These are phyloP conservation scores for Clohesyomyces aquaticus DNA, from an alignment of 495 filamentous ascomycete genomes.

Conservation along the genomic window DNA sequence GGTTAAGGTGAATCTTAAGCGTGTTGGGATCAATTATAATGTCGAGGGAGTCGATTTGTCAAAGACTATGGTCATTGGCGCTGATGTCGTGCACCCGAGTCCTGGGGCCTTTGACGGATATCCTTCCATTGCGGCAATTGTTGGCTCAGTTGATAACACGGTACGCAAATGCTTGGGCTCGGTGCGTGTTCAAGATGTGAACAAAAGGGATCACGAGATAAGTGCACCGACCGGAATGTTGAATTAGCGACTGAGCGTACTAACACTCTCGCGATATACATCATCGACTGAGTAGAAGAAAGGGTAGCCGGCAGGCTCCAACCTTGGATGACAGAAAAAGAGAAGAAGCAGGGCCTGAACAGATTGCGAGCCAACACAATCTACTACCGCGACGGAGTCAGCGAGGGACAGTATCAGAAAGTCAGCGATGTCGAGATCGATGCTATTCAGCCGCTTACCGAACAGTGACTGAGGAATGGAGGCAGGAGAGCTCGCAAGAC, in stretches of 20 bases:
- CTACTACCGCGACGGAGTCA: constrained; percentile 25
- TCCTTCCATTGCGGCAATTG: constrained; percentile 21
- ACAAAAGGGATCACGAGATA: constrained; percentile 14
- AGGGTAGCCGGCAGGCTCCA: neutral
- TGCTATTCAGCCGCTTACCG: no score
- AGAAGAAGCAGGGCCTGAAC: no score
- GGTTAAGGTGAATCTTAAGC: no score
- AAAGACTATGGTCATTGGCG: constrained; percentile 15
- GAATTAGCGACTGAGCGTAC: neutral
- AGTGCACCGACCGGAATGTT: neutral
- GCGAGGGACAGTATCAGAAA: constrained; percentile 10
- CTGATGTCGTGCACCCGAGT: constrained; percentile 22
- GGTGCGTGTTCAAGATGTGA: neutral
- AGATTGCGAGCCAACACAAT: constrained; percentile 2
- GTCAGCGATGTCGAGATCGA: no score
- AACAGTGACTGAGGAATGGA: no score
- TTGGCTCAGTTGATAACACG: constrained; percentile 4
- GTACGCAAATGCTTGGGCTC: constrained; percentile 13
- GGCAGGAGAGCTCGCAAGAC: no score
- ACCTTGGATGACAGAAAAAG: neutral
- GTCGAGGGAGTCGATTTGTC: neutral
- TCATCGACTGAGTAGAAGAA: constrained; percentile 7
- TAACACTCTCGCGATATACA: constrained; percentile 20
- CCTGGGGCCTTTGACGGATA: neutral
- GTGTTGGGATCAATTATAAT: no score